Conservation (phyloP, 768 basidiomycete species). For the Steccherinum ochraceum region DNA sequence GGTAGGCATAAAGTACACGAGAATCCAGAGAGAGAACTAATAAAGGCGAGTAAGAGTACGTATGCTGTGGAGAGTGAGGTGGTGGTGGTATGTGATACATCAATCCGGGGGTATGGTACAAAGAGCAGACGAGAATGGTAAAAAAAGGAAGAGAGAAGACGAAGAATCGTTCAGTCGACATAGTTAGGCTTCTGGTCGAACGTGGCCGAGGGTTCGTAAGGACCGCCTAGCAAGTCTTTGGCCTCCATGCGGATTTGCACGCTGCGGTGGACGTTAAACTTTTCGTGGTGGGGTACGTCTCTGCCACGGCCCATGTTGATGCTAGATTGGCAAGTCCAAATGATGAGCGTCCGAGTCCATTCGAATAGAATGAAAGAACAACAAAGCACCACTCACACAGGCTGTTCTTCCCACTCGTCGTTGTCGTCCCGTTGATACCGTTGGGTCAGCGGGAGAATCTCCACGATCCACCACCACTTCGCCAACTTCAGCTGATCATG, state of each 20-base stretch:
- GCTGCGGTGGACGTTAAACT: neutral
- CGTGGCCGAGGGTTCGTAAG: neutral
- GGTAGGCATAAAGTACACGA: too few relatives aligned
- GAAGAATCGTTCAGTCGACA: conserved; percentile 1
- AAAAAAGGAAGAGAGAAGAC: neutral
- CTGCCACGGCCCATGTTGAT: conserved; percentile 20
- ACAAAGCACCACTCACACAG: conserved; percentile 3
- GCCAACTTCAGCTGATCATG: conserved; percentile 52
- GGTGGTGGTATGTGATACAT: too few relatives aligned
- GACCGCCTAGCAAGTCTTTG: neutral
- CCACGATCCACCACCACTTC: conserved; percentile 61
- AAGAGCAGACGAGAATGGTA: too few relatives aligned
- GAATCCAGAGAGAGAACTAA: too few relatives aligned
- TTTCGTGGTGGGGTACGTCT: conserved; percentile 10
- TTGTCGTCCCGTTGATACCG: conserved; percentile 14
- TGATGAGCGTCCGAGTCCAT: neutral
- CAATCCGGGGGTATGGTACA: too few relatives aligned
- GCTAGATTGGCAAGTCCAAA: too few relatives aligned
- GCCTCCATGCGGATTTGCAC: conserved; percentile 8
- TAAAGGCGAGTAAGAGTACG: too few relatives aligned
- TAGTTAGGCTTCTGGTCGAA: neutral
- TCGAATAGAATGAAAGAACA: conserved; percentile 2
- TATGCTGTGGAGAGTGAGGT: too few relatives aligned
- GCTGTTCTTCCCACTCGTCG: conserved; percentile 10
- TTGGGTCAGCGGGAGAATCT: conserved; percentile 32